A percentile compares a stretch with the other conserved stretches of the same genome.
Conservation (phyloP, 371 early-diverging fungal species). For the Mucor velutinosus region DNA sequence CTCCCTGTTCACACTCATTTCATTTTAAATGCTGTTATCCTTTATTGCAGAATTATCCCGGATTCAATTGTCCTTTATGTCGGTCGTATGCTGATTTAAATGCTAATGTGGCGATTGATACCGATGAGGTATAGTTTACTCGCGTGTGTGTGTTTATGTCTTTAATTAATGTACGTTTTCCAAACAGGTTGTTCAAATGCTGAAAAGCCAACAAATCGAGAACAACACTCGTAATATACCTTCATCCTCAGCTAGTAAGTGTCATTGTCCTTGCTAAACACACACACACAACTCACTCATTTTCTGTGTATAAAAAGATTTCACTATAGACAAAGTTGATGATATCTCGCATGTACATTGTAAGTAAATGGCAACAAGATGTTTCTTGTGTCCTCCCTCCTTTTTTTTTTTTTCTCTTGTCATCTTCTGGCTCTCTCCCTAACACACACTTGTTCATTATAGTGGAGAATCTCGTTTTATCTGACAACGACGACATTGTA, state of each 20-base stretch:
- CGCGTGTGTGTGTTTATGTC: background rate
- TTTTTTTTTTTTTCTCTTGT: background rate
- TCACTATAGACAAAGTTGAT: background rate
- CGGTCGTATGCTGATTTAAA: constrained; percentile 88
- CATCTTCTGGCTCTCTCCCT: background rate
- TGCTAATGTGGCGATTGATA: constrained; percentile 68
- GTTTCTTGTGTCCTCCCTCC: background rate
- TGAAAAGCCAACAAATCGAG: background rate
- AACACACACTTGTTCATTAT: background rate
- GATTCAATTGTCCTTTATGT: constrained; percentile 90
- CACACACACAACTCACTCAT: background rate
- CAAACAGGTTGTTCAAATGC: constrained; percentile 11
- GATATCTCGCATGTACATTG: background rate
- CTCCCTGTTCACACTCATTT: constrained; percentile 92
- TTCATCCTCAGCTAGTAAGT: background rate
- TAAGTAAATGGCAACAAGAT: background rate
- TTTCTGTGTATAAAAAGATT: background rate
- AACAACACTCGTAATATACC: background rate
- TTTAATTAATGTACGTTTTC: background rate
- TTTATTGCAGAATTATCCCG: constrained; percentile 55
- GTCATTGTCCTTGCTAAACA: background rate
- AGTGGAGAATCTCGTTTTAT: background rate
- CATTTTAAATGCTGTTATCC: constrained; percentile 89
- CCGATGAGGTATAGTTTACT: constrained; percentile 36
- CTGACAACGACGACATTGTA: background rate